Percentiles rank a stretch among this genome's conserved stretches.
Conservation (phyloP, 108 stramenopile genomes). For the Aurantiochytrium sp. region DNA sequence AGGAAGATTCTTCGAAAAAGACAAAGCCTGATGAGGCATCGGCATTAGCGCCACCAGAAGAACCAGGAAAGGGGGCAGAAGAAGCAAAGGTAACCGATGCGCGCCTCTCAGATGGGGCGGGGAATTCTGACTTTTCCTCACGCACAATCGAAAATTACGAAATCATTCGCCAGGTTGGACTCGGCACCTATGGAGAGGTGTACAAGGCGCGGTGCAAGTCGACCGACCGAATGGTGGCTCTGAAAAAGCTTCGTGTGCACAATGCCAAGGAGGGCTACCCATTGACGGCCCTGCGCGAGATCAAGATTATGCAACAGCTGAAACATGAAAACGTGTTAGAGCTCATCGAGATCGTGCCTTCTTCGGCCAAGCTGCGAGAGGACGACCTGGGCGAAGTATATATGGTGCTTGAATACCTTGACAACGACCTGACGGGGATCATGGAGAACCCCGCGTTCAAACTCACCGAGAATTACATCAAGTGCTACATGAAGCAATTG, state of each 20-base stretch:
- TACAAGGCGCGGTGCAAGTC: conserved; percentile 83
- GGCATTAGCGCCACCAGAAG: neutral
- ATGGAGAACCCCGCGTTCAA: conserved; percentile 56
- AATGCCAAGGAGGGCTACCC: conserved; percentile 29
- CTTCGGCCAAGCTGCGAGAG: neutral
- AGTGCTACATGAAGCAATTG: conserved; percentile 54
- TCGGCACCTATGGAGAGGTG: conserved; percentile 95
- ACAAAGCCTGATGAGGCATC: neutral
- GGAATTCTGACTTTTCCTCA: neutral
- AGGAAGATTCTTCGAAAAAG: neutral
- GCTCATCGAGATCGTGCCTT: conserved; percentile 40
- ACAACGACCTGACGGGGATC: conserved; percentile 89
- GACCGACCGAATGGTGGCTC: conserved; percentile 88
- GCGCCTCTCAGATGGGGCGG: neutral
- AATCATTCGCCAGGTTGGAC: conserved; percentile 67
- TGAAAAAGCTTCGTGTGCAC: conserved; percentile 70
- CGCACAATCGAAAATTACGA: neutral
- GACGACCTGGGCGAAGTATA: conserved; percentile 63
- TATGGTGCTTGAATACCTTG: conserved; percentile 93
- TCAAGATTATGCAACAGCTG: conserved; percentile 56
- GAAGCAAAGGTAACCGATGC: neutral
- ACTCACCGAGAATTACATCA: conserved; percentile 22
- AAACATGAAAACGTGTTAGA: conserved; percentile 56
- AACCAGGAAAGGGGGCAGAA: too few relatives aligned
- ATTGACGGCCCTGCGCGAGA: conserved; percentile 55